These are phyloP conservation scores for Talaromyces sp. DNA, from an alignment of 2,329 filamentous ascomycete genomes.

Conservation along the genomic window DNA sequence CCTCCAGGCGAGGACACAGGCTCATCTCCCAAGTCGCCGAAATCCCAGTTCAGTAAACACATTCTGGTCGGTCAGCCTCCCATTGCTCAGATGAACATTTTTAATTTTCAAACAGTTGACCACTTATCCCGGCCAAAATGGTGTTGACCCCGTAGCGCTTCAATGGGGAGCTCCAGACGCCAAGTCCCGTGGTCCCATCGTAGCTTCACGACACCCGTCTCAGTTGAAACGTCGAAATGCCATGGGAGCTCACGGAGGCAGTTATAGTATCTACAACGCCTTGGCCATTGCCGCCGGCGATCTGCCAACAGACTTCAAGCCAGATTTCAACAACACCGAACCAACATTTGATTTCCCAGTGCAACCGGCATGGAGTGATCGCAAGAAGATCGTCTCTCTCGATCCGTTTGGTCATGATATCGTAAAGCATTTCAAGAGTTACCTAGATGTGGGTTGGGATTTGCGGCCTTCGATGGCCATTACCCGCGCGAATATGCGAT, in stretches of 20 bases:
- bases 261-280: constrained; percentile 93
- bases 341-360: constrained; percentile 86
- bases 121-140: constrained; percentile 90
- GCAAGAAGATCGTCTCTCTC: constrained; percentile 96
- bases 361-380: constrained; percentile 83
- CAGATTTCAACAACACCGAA: constrained; percentile 80
- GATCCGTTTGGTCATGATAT: constrained; percentile 88
- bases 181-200: constrained; percentile 74
- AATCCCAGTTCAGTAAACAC: constrained; percentile 19
- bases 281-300: constrained; percentile 89
- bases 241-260: constrained; percentile 75
- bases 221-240: constrained; percentile 45
- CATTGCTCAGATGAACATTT: neutral
- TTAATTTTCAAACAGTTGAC: constrained; percentile 47
- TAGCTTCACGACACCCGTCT: constrained; percentile 58
- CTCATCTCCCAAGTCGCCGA: constrained; percentile 11
- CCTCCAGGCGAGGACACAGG: constrained; percentile 3
- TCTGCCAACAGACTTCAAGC: constrained; percentile 74
- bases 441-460: constrained; percentile 68
- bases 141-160: constrained; percentile 85
- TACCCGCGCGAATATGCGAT: constrained; percentile 89
- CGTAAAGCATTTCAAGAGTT: constrained; percentile 73
- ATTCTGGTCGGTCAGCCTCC: constrained; percentile 16
- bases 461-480: constrained; percentile 88
- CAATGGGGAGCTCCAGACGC: constrained; percentile 81